These are phyloP conservation scores for Solanum etuberosum DNA, from an alignment of 257 asterid species.

Conservation along the genomic window DNA sequence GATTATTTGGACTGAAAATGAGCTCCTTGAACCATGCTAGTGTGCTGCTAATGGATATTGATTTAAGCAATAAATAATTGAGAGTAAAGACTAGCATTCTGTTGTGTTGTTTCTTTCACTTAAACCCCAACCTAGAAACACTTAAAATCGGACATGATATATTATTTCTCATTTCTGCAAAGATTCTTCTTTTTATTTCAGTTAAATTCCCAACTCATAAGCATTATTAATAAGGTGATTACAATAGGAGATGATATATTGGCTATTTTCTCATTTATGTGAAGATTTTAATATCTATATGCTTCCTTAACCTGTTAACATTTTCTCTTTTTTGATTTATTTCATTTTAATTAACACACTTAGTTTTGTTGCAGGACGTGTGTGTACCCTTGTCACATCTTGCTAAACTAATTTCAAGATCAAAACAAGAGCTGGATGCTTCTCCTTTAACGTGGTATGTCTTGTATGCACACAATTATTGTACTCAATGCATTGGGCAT, in stretches of 20 bases:
- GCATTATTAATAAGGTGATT: neutral
- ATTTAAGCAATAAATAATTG: neutral
- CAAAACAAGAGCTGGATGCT: constrained; percentile 69
- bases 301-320: neutral
- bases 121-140: neutral
- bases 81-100: neutral
- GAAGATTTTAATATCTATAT: neutral
- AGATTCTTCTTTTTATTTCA: neutral
- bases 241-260: neutral
- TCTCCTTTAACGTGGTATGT: constrained; percentile 71
- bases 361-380: constrained; percentile 49
- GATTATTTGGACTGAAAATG: neutral
- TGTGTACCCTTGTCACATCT: constrained; percentile 88
- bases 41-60: neutral
- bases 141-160: neutral
- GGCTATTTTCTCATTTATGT: neutral
- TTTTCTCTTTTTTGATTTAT: neutral
- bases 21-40: neutral
- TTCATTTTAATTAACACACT: neutral
- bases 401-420: constrained; percentile 71
- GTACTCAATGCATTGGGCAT: neutral
- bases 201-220: neutral
- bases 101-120: neutral
- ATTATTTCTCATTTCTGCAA: neutral
- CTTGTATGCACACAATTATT: neutral